Base-by-base conservation (phyloP, 768 basidiomycete genomes). In the Hericium erinaceus region DNA sequence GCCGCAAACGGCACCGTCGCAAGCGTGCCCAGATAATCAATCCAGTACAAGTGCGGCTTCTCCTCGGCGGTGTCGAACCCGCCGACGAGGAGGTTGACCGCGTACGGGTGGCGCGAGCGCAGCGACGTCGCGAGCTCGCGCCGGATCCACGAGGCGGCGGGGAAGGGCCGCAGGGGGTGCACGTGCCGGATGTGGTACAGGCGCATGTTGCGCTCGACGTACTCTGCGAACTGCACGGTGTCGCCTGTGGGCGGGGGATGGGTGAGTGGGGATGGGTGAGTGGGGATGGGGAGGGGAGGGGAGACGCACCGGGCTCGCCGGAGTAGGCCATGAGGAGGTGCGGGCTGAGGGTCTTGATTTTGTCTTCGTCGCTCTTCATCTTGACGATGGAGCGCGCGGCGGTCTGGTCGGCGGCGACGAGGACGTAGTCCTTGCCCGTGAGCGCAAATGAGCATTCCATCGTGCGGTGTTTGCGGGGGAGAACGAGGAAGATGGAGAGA, bases 321-420 rank as follows among this genome's bases (percentile, higher is more conserved):
- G 91, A 91, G 71, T 87, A 92, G 0, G 93, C 85, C 93, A 99
- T 95, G 68, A 95, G 80, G 38, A 98, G 76, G 71, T 97, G 92
- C 24, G 93, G 85, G 60, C 91, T 86, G 46, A 99, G 79, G 22
- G 81, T 78, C 72, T 94, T 93, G 77, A 95, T 92, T 77, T 98
- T 98, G 79, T 98, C 95, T 74, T 92, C 90, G 73, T 97, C 93
- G 39, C 79, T 70, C 77, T 98, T 97, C 93, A 98, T 97, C 75
- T 94, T 95, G 69, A 98, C 86, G 72, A 99, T 92, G 37, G 93
- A 97, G 64, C 92, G 81, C 3, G 87, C 84, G 8, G 93, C 84
- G 13, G 85, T 90, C 8, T 87, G 92, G 73, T 98, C 95, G 10
- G 94, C 85, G 2, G 95, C 93, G 64, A 99, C 74, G 61, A 99